phyloP scores from a whole-genome alignment of 148 eudicot genomes.

The Arbutus unedo region DNA sequence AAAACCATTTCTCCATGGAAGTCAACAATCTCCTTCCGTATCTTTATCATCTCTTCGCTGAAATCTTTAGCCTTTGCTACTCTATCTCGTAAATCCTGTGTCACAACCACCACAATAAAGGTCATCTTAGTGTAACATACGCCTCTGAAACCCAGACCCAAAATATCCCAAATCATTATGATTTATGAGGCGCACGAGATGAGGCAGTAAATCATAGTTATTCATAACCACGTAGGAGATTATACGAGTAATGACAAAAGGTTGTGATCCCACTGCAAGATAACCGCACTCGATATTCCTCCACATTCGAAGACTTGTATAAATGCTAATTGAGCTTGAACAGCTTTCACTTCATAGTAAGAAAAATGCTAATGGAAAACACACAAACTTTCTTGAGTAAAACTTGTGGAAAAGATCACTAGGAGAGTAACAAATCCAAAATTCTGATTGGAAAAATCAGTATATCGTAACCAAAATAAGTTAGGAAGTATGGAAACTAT shows the following conservation, averaged over 20 bases:
- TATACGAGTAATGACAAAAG: not conserved
- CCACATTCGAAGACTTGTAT: no score
- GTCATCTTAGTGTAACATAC: not conserved
- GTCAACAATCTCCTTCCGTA: constrained; percentile 71
- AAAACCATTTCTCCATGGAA: constrained; percentile 89
- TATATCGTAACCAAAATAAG: not conserved
- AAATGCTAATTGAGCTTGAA: not conserved
- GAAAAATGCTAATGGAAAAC: not conserved
- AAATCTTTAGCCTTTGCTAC: constrained; percentile 40
- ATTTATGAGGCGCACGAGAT: not conserved
- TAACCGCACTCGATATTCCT: no score
- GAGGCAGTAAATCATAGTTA: not conserved
- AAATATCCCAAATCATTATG: not conserved
- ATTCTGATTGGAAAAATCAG: not conserved
- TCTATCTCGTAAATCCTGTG: constrained; percentile 68
- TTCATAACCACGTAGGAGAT: not conserved
- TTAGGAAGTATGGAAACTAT: not conserved
- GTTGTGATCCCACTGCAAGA: not conserved
- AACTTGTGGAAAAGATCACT: not conserved
- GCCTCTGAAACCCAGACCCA: not conserved
- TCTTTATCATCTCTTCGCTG: constrained; percentile 51
- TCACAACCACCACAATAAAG: not conserved
- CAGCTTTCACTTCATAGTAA: not conserved
- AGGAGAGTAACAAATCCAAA: not conserved
- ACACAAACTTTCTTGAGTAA: not conserved